Base-by-base conservation (phyloP, 2,329 filamentous ascomycete genomes). In the Fusarium siculi region DNA sequence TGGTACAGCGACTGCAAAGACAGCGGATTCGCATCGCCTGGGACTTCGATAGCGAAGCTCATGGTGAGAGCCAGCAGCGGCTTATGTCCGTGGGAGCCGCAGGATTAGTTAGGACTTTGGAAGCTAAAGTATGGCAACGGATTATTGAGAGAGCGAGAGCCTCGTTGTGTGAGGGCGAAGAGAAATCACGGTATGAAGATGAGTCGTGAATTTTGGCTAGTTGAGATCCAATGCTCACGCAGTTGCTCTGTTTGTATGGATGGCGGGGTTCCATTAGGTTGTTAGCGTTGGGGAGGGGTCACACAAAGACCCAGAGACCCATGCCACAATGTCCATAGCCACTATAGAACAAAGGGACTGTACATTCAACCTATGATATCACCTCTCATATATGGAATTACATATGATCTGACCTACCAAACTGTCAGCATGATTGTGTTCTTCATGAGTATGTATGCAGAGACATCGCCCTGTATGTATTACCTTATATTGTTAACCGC, bases 11-110 rank as follows among this genome's bases (percentile, higher is more conserved):
- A 89, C 66, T 88, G 85, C 65, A 88, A 82, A 66, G 82, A 90
- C 71, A 95, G 85, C 61, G 93, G 93, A 75, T 87, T 94, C 49
- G 94, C 92, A 84, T 96, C 94, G 73, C 93, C 95, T 11, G 93
- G 89, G 67, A 94, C 91, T 84, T 97, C 94, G 79, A 97, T 90
- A 68, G 88, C 83, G 81, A 92, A 92, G 80, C 86, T 89, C 92
- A 94, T 94, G 78, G 68, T 80, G 66, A 69, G 67, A 67, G 69
- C 76, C 66, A 64, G 65, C 55, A 32, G 61, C 40, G 53, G 68
- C 72, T 64, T 68, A 60, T 68, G 68, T 74, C 75, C 65, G 62
- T 64, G 30, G 62, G 68, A 68, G 58, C 74, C 54, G 55, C 68
- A 68, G 50, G 54, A 56, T 42, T 50, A 44, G 63, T 67, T 30